Evolutionary conservation across 805 yeast species (phyloP), one percentile per base, ranked within the genome.

Genomic region (Phaffomyces opuntiae): DNA sequence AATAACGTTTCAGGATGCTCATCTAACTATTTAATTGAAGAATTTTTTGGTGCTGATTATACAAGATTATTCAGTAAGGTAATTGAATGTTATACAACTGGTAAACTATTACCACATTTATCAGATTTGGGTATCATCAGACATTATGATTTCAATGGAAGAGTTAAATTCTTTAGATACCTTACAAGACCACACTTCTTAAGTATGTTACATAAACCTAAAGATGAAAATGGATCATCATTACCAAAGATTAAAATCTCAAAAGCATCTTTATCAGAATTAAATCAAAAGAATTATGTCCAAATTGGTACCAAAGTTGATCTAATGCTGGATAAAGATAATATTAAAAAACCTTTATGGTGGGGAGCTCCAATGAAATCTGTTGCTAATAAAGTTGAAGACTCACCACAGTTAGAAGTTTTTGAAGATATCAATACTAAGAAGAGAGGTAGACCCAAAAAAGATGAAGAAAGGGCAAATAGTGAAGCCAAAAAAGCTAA

Each of bases 131-230:
- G 62, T 2, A 66, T 87, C 12, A 72, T 83, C 0, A 72, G 84
- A 50, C 80, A 81, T 16, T 77, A 78, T 48, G 95, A 86, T 56
- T 80, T 79, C 52, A 80, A 78, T 48, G 95, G 95, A 0, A 80
- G 88, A 51, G 70, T 74, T 47, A 83, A 86, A 56, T 85, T 79
- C 53, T 86, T 77, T 61, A 69, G 95, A 36, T 80, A 84, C 53
- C 70, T 80, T 49, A 69, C 81, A 0, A 70, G 72, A 39, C 57
- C 63, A 5, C 64, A 69, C 38, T 73, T 69, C 45, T 47, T 64
- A 16, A 56, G 53, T 19, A 58, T 67, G 14, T 59, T 67, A 0
- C 63, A 63, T 21, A 51, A 54, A 14, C 51, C 56, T 3, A 42
- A 46, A 1, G 59, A 56, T 21, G 50, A 52, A 6, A 31, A 46